phyloP scores from a whole-genome alignment of 2,329 filamentous ascomycete species.

The Pseudogymnoascus sp. region DNA sequence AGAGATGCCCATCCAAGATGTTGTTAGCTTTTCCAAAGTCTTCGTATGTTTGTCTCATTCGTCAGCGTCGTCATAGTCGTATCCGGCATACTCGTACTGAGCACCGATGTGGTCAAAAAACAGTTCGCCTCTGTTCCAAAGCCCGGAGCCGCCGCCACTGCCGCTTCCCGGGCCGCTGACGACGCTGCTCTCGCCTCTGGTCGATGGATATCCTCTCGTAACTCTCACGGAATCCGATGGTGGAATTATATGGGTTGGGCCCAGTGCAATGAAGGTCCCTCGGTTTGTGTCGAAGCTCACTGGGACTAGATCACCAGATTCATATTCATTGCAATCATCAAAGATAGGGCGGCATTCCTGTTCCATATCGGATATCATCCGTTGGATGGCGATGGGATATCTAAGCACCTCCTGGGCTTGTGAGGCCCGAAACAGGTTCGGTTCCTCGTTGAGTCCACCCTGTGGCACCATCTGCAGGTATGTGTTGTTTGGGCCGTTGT shows the following conservation, averaged over 20 bases:
- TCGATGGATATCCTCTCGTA: background rate
- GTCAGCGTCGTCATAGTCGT: background rate
- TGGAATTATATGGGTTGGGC: background rate
- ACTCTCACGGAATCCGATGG: background rate
- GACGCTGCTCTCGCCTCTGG: conserved; percentile 2
- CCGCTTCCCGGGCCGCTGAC: background rate
- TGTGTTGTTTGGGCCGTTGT: background rate
- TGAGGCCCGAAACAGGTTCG: background rate
- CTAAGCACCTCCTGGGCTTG: conserved; percentile 1
- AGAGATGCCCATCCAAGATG: background rate
- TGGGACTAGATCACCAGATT: no score
- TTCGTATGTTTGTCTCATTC: background rate
- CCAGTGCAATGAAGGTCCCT: background rate
- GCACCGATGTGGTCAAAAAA: background rate
- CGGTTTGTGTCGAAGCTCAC: background rate
- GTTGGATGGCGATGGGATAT: background rate
- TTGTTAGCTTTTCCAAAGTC: background rate
- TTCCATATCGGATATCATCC: background rate
- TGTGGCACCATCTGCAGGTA: background rate
- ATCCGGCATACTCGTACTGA: background rate
- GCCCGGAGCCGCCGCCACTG: background rate
- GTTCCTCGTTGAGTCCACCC: background rate
- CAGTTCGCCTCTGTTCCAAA: background rate
- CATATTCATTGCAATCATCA: background rate
- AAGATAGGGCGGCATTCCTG: background rate